phyloP scores from a whole-genome alignment of 345 rosid species.

The Populus simonii region DNA sequence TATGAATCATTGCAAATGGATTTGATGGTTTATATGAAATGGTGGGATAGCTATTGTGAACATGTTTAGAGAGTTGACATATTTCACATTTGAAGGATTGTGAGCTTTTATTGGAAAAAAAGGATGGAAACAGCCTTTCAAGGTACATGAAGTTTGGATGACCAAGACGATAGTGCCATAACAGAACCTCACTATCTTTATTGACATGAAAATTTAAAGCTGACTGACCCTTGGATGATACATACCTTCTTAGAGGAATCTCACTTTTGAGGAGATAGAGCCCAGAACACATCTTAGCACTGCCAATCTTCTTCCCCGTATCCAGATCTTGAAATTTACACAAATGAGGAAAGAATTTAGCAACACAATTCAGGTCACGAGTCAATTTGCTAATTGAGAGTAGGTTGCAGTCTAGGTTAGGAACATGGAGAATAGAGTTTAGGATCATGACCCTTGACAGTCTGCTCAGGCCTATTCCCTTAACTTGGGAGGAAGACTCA shows the following conservation, averaged over 20 bases:
- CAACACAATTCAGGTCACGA: neutral
- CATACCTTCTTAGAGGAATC: neutral
- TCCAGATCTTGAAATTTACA: neutral
- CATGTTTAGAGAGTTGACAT: neutral
- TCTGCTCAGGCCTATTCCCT: neutral
- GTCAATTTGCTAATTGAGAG: neutral
- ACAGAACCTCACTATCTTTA: neutral
- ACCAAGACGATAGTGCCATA: neutral
- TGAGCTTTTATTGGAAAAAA: neutral
- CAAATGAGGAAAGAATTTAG: neutral
- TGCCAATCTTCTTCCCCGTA: neutral
- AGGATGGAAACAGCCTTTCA: too few relatives aligned
- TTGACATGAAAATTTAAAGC: neutral
- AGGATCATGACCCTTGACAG: neutral
- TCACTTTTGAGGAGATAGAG: neutral
- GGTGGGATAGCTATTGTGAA: too few relatives aligned
- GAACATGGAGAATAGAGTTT: neutral
- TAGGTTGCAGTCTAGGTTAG: neutral
- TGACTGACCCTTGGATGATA: neutral
- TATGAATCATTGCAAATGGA: too few relatives aligned
- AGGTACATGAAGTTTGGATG: neutral
- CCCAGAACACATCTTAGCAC: neutral
- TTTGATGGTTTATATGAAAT: too few relatives aligned
- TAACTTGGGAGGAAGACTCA: neutral
- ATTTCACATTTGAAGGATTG: neutral